These are phyloP conservation scores for Chernovozyma aurita DNA, from an alignment of 1,139 yeast genomes.

Conservation along the genomic window DNA sequence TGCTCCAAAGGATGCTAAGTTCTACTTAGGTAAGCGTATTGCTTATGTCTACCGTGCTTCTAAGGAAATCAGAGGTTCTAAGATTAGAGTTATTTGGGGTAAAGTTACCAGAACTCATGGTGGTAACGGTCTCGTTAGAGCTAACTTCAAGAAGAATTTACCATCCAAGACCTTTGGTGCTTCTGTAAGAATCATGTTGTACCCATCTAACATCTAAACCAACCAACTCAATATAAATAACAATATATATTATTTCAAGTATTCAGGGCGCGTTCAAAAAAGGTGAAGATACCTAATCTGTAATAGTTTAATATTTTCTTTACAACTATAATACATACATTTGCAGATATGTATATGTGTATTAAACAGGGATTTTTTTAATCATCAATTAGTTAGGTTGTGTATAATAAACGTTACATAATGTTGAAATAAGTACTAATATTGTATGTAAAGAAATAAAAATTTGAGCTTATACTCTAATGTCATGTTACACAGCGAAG, in stretches of 20 bases:
- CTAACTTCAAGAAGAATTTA: slow-evolving; percentile 97
- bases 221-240: slow-evolving; percentile 6
- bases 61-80: slow-evolving; percentile 97
- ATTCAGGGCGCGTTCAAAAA: slow-evolving; percentile 5
- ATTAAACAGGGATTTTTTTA: background rate
- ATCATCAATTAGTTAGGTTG: background rate
- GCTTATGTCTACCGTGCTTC: slow-evolving; percentile 99
- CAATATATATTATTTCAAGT: slow-evolving; percentile 12
- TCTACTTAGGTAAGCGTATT: slow-evolving; percentile 98
- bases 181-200: slow-evolving; percentile 98
- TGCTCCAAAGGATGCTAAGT: slow-evolving; percentile 89
- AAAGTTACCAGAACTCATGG: slow-evolving; percentile 98
- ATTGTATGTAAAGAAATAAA: no score
- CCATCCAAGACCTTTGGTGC: slow-evolving; percentile 99
- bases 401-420: slow-evolving; percentile 1
- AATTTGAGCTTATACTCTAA: no score
- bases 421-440: background rate
- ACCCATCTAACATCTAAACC: slow-evolving; percentile 97
- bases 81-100: slow-evolving; percentile 99
- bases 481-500: no score
- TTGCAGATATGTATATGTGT: no score
- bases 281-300: background rate
- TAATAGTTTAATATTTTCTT: background rate
- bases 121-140: slow-evolving; percentile 97
- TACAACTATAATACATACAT: no score